Conservation (phyloP, 1,139 yeast genomes). For the Debaryomycetaceae sp. region DNA sequence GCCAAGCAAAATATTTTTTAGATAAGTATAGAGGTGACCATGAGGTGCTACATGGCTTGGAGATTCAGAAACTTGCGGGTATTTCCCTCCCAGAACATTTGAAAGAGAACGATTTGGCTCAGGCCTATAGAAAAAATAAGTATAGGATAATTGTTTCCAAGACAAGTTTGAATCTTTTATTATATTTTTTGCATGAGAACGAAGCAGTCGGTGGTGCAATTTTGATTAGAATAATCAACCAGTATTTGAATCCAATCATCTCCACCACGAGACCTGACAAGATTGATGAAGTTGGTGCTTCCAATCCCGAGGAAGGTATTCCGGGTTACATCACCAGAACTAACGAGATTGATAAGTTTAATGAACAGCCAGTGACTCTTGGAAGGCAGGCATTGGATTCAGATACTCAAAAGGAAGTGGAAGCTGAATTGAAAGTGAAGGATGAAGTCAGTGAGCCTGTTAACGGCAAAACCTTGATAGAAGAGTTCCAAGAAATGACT, state of each 20-base stretch:
- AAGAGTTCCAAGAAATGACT: conserved; percentile 49
- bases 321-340: conserved; percentile 52
- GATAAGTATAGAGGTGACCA: conserved; percentile 76
- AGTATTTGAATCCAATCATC: conserved; percentile 71
- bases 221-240: conserved; percentile 80
- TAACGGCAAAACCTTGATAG: conserved; percentile 41
- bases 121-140: conserved; percentile 67
- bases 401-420: conserved; percentile 80
- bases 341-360: conserved; percentile 54
- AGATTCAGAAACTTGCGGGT: conserved; percentile 67
- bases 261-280: conserved; percentile 47
- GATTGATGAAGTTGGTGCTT: conserved; percentile 45
- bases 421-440: conserved; percentile 73
- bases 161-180: conserved; percentile 77
- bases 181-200: conserved; percentile 86
- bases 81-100: conserved; percentile 79
- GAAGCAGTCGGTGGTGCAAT: conserved; percentile 92
- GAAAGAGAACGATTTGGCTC: conserved; percentile 77
- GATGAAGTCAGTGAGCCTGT: conserved; percentile 53
- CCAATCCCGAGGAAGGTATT: conserved; percentile 62
- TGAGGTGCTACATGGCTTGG: conserved; percentile 71
- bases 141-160: conserved; percentile 76
- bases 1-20: conserved; percentile 70
- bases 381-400: conserved; percentile 86
- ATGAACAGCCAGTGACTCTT: conserved; percentile 70